A percentile compares a stretch with the other conserved stretches of the same genome.
phyloP scores from a whole-genome alignment of 306 rosid species.

The Erythrophleum fordii region DNA sequence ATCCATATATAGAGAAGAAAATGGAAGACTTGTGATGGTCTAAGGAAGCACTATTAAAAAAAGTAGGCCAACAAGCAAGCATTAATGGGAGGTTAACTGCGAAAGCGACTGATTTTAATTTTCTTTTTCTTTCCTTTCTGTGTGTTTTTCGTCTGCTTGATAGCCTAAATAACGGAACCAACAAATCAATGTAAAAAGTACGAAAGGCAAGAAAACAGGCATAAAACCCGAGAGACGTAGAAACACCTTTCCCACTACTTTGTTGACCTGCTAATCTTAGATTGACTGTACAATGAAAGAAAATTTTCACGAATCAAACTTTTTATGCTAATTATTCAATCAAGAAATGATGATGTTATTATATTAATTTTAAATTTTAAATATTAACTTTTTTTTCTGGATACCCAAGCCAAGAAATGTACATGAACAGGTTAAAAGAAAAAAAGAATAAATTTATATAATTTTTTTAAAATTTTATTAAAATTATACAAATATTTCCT shows the following conservation, averaged over 20 bases:
- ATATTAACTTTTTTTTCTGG: too few species aligned
- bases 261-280: background rate
- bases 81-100: background rate
- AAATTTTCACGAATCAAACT: background rate
- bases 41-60: conserved; percentile 12
- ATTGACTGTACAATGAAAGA: background rate
- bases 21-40: conserved; percentile 11
- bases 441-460: too few species aligned
- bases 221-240: background rate
- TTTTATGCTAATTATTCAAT: too few species aligned
- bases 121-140: background rate
- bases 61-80: conserved; percentile 4
- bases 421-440: too few species aligned
- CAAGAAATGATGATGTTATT: too few species aligned
- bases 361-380: too few species aligned
- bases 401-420: too few species aligned
- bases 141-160: background rate
- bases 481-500: too few species aligned
- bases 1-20: conserved; percentile 34
- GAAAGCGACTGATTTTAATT: conserved; percentile 39
- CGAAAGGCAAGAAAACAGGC: background rate
- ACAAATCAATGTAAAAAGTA: background rate
- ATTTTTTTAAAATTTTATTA: too few species aligned
- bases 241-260: background rate
- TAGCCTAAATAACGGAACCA: background rate